These are phyloP conservation scores for Aureobasidium sp. DNA, from an alignment of 2,329 filamentous ascomycete genomes.

Conservation along the genomic window DNA sequence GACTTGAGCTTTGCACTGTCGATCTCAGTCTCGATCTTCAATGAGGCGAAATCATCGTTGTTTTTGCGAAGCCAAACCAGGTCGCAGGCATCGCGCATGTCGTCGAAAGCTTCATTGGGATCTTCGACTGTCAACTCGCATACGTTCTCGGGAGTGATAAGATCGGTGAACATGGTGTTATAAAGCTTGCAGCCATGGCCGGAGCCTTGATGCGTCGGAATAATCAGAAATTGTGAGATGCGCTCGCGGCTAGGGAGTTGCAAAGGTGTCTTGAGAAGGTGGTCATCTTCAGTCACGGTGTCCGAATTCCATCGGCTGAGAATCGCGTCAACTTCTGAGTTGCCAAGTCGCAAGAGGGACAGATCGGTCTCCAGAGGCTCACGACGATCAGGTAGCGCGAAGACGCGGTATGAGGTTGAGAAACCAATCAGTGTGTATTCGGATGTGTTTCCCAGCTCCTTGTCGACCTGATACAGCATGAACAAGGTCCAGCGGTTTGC, in stretches of 20 bases:
- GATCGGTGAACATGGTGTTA: slow-evolving; percentile 66
- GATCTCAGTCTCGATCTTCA: slow-evolving; percentile 46
- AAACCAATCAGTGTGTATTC: slow-evolving; percentile 80
- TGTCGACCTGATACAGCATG: slow-evolving; percentile 48
- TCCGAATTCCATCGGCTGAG: slow-evolving; percentile 15
- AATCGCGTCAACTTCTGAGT: slow-evolving; percentile 16
- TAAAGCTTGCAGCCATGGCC: slow-evolving; percentile 79
- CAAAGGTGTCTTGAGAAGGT: slow-evolving; percentile 30
- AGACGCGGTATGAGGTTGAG: slow-evolving; percentile 84
- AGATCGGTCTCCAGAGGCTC: slow-evolving; percentile 23
- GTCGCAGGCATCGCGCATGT: slow-evolving; percentile 70
- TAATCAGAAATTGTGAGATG: slow-evolving; percentile 87
- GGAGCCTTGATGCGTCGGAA: slow-evolving; percentile 76
- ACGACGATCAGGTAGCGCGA: slow-evolving; percentile 29
- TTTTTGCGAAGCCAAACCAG: slow-evolving; percentile 55
- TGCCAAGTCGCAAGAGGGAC: slow-evolving; percentile 30
- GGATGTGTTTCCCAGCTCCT: slow-evolving; percentile 20
- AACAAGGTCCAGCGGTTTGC: slow-evolving; percentile 86
- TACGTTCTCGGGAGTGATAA: slow-evolving; percentile 56
- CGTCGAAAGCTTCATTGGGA: slow-evolving; percentile 79
- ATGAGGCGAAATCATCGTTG: slow-evolving; percentile 25
- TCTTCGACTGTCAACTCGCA: slow-evolving; percentile 89
- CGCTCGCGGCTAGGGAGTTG: slow-evolving; percentile 69
- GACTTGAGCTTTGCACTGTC: slow-evolving; percentile 45
- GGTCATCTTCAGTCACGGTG: not conserved